Conservation (phyloP, 352 stramenopile species). For the Globisporangium radiosum region DNA sequence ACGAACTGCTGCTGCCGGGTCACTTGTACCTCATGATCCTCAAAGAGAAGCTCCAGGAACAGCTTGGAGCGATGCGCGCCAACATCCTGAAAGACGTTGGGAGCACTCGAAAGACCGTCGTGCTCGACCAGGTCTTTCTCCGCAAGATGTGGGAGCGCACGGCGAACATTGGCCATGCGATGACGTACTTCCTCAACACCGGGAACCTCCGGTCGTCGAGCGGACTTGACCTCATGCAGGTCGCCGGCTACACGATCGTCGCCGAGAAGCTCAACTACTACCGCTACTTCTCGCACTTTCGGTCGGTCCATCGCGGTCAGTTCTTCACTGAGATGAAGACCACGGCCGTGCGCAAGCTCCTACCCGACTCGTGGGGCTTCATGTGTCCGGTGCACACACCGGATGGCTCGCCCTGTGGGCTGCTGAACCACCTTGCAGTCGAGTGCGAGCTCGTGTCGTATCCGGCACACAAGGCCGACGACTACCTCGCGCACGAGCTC, state of each 20-base stretch:
- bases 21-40: slow-evolving; percentile 96
- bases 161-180: slow-evolving; percentile 88
- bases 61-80: slow-evolving; percentile 61
- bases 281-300: slow-evolving; percentile 98
- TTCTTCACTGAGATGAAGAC: slow-evolving; percentile 99
- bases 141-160: slow-evolving; percentile 92
- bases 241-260: slow-evolving; percentile 98
- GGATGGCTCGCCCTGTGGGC: slow-evolving; percentile 97
- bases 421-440: slow-evolving; percentile 97
- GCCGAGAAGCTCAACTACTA: slow-evolving; percentile 99
- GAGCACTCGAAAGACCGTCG: slow-evolving; percentile 47
- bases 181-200: slow-evolving; percentile 98
- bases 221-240: slow-evolving; percentile 97
- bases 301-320: slow-evolving; percentile 97
- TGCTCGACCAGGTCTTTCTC: slow-evolving; percentile 87
- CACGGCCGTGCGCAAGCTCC: slow-evolving; percentile 96
- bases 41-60: slow-evolving; percentile 98
- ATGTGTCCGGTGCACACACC: slow-evolving; percentile 99
- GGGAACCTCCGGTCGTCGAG: slow-evolving; percentile 97
- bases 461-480: slow-evolving; percentile 65
- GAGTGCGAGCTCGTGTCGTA: slow-evolving; percentile 86
- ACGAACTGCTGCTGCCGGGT: slow-evolving; percentile 94
- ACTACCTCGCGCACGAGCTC: slow-evolving; percentile 65
- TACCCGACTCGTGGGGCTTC: slow-evolving; percentile 99
- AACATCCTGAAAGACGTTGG: slow-evolving; percentile 77